phyloP scores from a whole-genome alignment of 345 rosid genomes.

The Rhodamnia argentea region DNA sequence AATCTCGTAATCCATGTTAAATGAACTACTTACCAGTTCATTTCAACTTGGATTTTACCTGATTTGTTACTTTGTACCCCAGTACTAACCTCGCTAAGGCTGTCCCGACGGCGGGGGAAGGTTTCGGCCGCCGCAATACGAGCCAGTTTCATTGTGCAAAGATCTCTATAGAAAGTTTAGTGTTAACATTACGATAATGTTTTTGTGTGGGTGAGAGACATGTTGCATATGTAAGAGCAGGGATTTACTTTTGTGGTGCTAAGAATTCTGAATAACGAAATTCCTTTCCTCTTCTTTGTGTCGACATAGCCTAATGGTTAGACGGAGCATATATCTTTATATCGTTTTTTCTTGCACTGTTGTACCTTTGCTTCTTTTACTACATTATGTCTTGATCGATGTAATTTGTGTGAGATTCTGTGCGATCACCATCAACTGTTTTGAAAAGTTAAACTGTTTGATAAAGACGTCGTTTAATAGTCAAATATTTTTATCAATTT shows the following conservation, averaged over 20 bases:
- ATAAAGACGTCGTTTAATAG: too few species aligned
- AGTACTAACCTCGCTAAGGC: background rate
- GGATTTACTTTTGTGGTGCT: background rate
- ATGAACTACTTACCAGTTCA: background rate
- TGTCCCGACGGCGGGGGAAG: background rate
- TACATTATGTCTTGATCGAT: too few species aligned
- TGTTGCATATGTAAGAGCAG: background rate
- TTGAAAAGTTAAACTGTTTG: rapidly evolving
- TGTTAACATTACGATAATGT: background rate
- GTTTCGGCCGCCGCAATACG: background rate
- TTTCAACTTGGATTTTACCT: background rate
- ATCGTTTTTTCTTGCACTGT: too few species aligned
- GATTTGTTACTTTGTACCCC: background rate
- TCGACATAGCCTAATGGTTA: background rate
- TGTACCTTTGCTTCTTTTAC: too few species aligned
- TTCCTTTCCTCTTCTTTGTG: background rate
- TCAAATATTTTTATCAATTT: too few species aligned
- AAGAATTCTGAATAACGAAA: background rate
- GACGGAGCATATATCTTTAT: too few species aligned
- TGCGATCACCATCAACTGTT: too few species aligned
- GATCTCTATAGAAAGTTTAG: background rate
- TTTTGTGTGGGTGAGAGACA: background rate
- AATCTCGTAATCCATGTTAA: background rate
- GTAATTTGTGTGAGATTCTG: too few species aligned
- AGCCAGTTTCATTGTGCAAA: background rate